These are phyloP conservation scores for Linum tenue DNA, from an alignment of 345 rosid genomes.

Conservation along the genomic window DNA sequence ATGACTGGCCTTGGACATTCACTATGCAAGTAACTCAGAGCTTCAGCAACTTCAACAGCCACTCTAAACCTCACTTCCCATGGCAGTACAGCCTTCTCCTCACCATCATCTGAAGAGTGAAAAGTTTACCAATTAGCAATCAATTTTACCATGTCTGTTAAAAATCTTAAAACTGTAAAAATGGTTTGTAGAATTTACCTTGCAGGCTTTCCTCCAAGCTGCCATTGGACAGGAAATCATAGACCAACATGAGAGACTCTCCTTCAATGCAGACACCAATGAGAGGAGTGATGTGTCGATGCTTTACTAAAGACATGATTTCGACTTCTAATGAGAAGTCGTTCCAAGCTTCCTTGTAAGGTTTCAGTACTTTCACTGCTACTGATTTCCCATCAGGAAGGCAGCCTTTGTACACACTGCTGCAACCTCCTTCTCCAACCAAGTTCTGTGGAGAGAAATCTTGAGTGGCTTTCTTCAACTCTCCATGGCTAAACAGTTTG, in stretches of 20 bases:
- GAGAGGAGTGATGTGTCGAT: conserved; percentile 15
- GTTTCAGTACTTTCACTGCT: conserved; percentile 22
- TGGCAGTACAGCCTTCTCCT: conserved; percentile 9
- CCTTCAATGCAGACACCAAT: conserved; percentile 20
- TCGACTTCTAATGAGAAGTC: conserved; percentile 24
- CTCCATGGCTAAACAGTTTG: conserved; percentile 14
- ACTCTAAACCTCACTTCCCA: conserved; percentile 25
- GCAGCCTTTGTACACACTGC: conserved; percentile 21
- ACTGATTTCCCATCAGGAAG: conserved; percentile 15
- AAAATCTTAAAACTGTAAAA: too few relatives aligned
- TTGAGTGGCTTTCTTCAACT: conserved; percentile 14
- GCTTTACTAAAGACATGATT: conserved; percentile 16
- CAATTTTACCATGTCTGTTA: too few relatives aligned
- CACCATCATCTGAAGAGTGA: conserved; percentile 5
- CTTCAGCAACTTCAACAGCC: conserved; percentile 19
- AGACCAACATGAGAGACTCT: conserved; percentile 17
- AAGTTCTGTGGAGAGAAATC: conserved; percentile 21
- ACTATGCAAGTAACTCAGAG: conserved; percentile 21
- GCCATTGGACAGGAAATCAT: conserved; percentile 21
- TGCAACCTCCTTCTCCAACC: conserved; percentile 25
- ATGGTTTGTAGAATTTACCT: conserved; percentile 7
- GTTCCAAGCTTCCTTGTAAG: conserved; percentile 20
- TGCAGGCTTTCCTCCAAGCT: conserved; percentile 20
- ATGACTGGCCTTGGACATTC: conserved; percentile 14
- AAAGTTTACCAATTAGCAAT: too few relatives aligned